These are phyloP conservation scores for Debaryomyces psychrophilus DNA, from an alignment of 1,139 yeast genomes.

Conservation along the genomic window DNA sequence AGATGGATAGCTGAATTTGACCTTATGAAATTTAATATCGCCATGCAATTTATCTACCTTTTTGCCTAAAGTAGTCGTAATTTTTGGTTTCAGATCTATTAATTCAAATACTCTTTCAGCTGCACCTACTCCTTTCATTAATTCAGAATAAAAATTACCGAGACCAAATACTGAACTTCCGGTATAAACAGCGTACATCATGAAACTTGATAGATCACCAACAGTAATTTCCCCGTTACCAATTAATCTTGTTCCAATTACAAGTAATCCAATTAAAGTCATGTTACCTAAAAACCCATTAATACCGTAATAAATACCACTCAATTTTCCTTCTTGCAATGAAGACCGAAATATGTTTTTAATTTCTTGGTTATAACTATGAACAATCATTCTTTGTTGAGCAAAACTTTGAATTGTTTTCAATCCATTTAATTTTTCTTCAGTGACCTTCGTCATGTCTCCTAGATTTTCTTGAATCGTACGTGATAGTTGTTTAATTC, in stretches of 20 bases:
- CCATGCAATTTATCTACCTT: conserved; percentile 37
- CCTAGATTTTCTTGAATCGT: conserved; percentile 86
- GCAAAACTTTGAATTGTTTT: conserved; percentile 89
- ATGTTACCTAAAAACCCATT: conserved; percentile 83
- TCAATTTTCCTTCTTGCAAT: conserved; percentile 75
- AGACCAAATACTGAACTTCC: conserved; percentile 89
- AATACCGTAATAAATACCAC: conserved; percentile 74
- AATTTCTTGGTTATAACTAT: conserved; percentile 62
- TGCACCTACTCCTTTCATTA: conserved; percentile 97
- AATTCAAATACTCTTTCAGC: conserved; percentile 90
- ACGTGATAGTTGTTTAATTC: conserved; percentile 74
- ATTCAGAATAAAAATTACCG: conserved; percentile 86
- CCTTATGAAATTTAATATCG: conserved; percentile 63
- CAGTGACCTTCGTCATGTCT: conserved; percentile 82
- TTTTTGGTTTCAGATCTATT: conserved; percentile 72
- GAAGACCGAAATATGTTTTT: conserved; percentile 75
- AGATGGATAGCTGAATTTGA: conserved; percentile 82
- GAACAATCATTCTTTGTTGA: conserved; percentile 64
- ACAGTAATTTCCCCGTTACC: conserved; percentile 69
- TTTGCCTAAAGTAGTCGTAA: conserved; percentile 64
- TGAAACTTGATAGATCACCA: conserved; percentile 90
- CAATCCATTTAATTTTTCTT: conserved; percentile 85
- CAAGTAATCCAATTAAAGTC: conserved; percentile 73
- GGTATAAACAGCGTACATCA: conserved; percentile 92
- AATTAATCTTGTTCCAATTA: conserved; percentile 81